These are phyloP conservation scores for Aspergillus calidoustus DNA, from an alignment of 2,329 filamentous ascomycete species.

Conservation along the genomic window DNA sequence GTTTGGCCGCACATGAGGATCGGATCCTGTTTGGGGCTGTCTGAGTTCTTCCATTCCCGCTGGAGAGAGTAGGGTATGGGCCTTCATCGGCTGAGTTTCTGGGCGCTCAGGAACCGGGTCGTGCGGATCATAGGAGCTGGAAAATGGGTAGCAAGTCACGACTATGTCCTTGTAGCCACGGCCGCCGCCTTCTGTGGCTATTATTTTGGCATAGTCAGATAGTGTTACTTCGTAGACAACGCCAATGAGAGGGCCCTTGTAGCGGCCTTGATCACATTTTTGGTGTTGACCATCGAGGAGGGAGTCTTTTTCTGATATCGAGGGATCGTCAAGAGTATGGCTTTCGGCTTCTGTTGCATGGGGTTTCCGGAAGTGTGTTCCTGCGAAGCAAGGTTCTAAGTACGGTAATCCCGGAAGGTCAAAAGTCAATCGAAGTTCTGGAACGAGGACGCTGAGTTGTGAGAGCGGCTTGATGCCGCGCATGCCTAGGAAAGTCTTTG, in stretches of 20 bases:
- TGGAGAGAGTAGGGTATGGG: slow-evolving; percentile 82
- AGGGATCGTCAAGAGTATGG: slow-evolving; percentile 13
- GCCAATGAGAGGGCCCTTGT: slow-evolving; percentile 76
- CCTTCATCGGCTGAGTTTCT: slow-evolving; percentile 70
- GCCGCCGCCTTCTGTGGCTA: slow-evolving; percentile 88
- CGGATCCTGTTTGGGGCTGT: slow-evolving; percentile 4
- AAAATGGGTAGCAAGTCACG: slow-evolving; percentile 75
- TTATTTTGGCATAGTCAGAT: slow-evolving; percentile 80
- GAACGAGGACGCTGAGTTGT: slow-evolving; percentile 79
- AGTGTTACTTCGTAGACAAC: slow-evolving; percentile 94
- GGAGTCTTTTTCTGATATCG: slow-evolving; percentile 38
- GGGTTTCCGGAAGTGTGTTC: slow-evolving; percentile 67
- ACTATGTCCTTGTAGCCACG: slow-evolving; percentile 81
- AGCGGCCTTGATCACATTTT: slow-evolving; percentile 40
- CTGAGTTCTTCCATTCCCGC: slow-evolving; percentile 33
- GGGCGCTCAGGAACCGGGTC: slow-evolving; percentile 68
- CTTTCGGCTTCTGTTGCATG: slow-evolving; percentile 11
- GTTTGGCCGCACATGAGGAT: slow-evolving; percentile 63
- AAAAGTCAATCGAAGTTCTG: slow-evolving; percentile 77
- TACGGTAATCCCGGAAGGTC: slow-evolving; percentile 87
- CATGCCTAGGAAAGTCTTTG: slow-evolving; percentile 75
- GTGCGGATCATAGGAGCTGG: slow-evolving; percentile 52
- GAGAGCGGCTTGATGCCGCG: slow-evolving; percentile 83
- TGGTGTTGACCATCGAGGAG: slow-evolving; percentile 28
- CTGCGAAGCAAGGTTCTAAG: slow-evolving; percentile 88